Percentiles rank a stretch among this genome's conserved stretches.
Evolutionary conservation across 192 early-diverging fungal genomes (phyloP).

Genomic region (Umbelopsis sp.): DNA sequence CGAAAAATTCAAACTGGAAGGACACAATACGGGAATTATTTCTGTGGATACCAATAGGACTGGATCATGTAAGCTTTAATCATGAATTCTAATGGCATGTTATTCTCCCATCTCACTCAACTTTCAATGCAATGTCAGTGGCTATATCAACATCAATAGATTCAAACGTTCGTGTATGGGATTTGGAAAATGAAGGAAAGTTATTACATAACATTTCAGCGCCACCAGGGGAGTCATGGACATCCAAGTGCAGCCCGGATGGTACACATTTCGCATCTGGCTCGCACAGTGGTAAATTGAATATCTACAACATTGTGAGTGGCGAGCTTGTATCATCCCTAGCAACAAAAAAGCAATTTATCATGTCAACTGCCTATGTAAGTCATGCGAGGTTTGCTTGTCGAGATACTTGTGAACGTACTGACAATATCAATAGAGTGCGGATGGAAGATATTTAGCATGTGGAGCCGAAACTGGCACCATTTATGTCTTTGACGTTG

Average conservation of each 20-base stretch:
- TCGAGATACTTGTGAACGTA: not conserved
- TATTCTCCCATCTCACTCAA: not conserved
- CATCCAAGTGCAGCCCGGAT: conserved; percentile 72
- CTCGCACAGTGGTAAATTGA: conserved; percentile 71
- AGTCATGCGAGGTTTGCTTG: conserved; percentile 14
- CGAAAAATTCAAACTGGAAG: conserved; percentile 58
- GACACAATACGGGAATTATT: conserved; percentile 79
- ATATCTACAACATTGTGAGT: conserved; percentile 68
- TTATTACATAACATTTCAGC: conserved; percentile 62
- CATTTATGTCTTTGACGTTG: conserved; percentile 44
- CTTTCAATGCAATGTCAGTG: conserved; percentile 36
- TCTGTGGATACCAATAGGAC: conserved; percentile 66
- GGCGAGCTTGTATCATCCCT: conserved; percentile 67
- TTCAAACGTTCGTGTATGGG: conserved; percentile 78
- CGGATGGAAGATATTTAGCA: conserved; percentile 75
- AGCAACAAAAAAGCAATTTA: conserved; percentile 72
- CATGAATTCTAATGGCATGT: not conserved
- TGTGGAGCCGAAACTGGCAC: conserved; percentile 67
- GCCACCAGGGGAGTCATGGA: conserved; percentile 77
- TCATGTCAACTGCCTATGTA: conserved; percentile 81
- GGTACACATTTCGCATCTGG: conserved; percentile 72
- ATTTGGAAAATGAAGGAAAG: conserved; percentile 55
- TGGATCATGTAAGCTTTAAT: conserved; percentile 50
- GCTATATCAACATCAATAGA: conserved; percentile 78
- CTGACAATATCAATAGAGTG: conserved; percentile 50